phyloP scores from a whole-genome alignment of 495 filamentous ascomycete species.

The Chaetomidium leptoderma region DNA sequence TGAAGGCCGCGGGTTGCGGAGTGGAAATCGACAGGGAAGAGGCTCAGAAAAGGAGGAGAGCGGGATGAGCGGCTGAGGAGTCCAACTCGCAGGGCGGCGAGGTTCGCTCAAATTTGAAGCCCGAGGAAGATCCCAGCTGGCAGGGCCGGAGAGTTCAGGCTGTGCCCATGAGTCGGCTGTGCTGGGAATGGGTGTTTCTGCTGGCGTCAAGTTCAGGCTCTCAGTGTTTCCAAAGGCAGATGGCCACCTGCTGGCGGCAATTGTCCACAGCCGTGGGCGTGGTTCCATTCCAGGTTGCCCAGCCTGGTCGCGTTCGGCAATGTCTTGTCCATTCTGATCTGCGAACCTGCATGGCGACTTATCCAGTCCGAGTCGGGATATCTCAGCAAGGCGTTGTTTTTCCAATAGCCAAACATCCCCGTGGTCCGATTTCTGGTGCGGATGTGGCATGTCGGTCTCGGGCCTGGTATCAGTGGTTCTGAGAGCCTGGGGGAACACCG shows the following conservation, averaged over 20 bases:
- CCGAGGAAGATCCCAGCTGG: neutral
- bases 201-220: neutral
- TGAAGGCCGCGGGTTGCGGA: neutral
- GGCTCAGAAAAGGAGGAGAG: constrained; percentile 1
- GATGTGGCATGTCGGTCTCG: neutral
- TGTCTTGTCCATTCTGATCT: neutral
- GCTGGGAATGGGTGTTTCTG: neutral
- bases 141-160: neutral
- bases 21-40: neutral
- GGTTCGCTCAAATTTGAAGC: neutral
- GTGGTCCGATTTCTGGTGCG: neutral
- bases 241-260: neutral
- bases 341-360: neutral
- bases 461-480: too few species aligned
- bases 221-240: neutral
- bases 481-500: neutral
- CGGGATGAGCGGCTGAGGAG: neutral
- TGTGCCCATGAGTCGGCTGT: neutral
- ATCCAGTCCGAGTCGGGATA: constrained; percentile 3
- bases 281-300: neutral
- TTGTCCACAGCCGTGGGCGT: neutral
- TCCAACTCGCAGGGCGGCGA: neutral
- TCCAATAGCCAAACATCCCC: neutral
- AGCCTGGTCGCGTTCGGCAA: neutral
- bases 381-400: neutral